Percentiles rank a stretch among this genome's conserved stretches.
Conservation (phyloP, 805 yeast genomes). For the Candida loeiensis region DNA sequence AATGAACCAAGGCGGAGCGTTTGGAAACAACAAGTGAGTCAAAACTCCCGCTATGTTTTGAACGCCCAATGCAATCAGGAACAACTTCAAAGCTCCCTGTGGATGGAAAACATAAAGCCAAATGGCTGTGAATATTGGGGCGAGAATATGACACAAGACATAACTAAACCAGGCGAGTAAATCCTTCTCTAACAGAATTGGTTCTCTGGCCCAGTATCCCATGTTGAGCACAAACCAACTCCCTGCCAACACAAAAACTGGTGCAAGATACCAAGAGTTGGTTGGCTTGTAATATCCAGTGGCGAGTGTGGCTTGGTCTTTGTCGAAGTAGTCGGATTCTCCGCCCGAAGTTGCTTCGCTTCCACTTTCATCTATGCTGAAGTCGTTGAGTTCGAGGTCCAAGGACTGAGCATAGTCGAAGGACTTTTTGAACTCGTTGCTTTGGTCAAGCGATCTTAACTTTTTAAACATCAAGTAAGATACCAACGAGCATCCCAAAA, state of each 20-base stretch:
- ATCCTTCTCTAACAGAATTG: slow-evolving; percentile 46
- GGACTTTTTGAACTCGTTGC: background rate
- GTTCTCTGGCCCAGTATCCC: slow-evolving; percentile 39
- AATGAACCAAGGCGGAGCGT: slow-evolving; percentile 74
- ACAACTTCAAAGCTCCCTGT: slow-evolving; percentile 57
- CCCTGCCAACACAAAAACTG: slow-evolving; percentile 39
- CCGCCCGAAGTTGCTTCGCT: background rate
- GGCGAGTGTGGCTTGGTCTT: background rate
- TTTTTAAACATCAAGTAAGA: slow-evolving; percentile 1
- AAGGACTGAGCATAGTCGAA: background rate
- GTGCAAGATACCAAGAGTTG: slow-evolving; percentile 24
- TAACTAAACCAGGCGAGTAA: slow-evolving; percentile 59
- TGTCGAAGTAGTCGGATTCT: background rate
- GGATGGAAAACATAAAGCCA: slow-evolving; percentile 65
- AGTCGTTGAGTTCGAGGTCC: slow-evolving; percentile 8
- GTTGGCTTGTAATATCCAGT: slow-evolving; percentile 14
- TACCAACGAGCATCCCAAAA: background rate
- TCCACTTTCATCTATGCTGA: slow-evolving; percentile 1
- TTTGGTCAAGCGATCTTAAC: slow-evolving; percentile 4
- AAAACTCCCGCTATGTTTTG: slow-evolving; percentile 59
- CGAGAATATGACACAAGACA: slow-evolving; percentile 57
- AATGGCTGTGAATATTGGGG: slow-evolving; percentile 58
- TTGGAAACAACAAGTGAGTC: slow-evolving; percentile 62
- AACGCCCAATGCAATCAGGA: slow-evolving; percentile 52
- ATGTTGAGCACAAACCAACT: slow-evolving; percentile 51